Conservation (phyloP, 1,139 yeast species). For the Pichia sp. region DNA sequence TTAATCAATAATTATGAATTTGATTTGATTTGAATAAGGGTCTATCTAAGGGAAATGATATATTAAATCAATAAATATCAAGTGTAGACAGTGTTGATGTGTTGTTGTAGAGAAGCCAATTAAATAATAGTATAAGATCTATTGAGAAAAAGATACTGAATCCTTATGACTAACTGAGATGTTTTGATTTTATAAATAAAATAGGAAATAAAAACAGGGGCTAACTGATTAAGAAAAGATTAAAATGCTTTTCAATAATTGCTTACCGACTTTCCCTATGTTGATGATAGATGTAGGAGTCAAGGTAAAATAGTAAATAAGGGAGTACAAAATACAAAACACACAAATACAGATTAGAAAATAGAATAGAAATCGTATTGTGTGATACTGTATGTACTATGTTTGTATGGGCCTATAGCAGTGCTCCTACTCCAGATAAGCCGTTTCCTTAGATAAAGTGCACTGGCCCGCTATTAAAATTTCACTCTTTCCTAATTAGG, state of each 20-base stretch:
- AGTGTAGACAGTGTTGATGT: not conserved
- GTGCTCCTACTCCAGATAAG: constrained; percentile 5
- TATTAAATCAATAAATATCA: constrained; percentile 20
- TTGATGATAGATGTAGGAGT: not conserved
- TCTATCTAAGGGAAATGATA: constrained; percentile 2
- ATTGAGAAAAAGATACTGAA: not conserved
- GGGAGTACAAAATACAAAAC: too few species aligned
- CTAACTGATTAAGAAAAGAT: constrained; percentile 3
- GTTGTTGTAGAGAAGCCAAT: not conserved
- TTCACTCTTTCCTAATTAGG: not conserved
- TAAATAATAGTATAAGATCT: too few species aligned
- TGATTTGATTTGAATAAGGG: not conserved
- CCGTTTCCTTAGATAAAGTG: constrained; percentile 8
- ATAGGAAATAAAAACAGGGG: constrained; percentile 1
- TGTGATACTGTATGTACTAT: too few species aligned
- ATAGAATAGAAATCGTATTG: not conserved
- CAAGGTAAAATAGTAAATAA: not conserved
- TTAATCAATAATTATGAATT: not conserved
- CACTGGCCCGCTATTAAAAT: not conserved
- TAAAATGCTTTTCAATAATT: constrained; percentile 2
- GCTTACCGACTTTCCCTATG: constrained; percentile 3
- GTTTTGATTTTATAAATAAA: not conserved
- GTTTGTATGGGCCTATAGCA: not conserved
- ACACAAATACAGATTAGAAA: not conserved
- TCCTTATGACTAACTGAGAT: not conserved